Evolutionary conservation across 495 filamentous ascomycete genomes (phyloP).

Genomic region (Neurospora hispaniola): DNA sequence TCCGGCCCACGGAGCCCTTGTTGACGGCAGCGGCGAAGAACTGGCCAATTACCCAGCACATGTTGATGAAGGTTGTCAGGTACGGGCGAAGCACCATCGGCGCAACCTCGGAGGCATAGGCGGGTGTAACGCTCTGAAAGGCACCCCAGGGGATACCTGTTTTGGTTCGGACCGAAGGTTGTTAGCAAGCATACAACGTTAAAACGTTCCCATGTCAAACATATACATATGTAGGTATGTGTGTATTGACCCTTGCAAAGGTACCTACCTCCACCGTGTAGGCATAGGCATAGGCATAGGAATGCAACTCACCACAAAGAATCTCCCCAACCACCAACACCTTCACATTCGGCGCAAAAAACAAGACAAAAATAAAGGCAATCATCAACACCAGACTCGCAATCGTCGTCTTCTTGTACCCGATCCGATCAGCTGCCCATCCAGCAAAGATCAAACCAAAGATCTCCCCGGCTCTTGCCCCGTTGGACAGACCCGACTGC

Average conservation of each 20-base stretch:
- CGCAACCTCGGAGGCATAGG: constrained; percentile 60
- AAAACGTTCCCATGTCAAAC: too few species aligned
- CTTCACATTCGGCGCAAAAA: constrained; percentile 51
- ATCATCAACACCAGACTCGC: constrained; percentile 34
- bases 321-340: constrained; percentile 54
- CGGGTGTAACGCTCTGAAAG: constrained; percentile 50
- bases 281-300: too few species aligned
- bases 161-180: constrained; percentile 8
- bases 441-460: constrained; percentile 27
- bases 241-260: too few species aligned
- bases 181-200: neutral
- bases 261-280: too few species aligned
- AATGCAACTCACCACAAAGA: constrained; percentile 34
- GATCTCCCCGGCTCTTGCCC: constrained; percentile 26
- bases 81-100: constrained; percentile 55
- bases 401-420: constrained; percentile 27
- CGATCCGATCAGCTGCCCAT: constrained; percentile 23
- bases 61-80: constrained; percentile 59
- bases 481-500: constrained; percentile 28
- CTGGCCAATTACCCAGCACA: constrained; percentile 64
- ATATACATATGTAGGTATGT: too few species aligned
- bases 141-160: constrained; percentile 58
- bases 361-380: constrained; percentile 41
- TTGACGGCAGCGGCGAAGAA: constrained; percentile 58
- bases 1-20: constrained; percentile 37